A percentile compares a stretch with the other conserved stretches of the same genome.
phyloP scores from a whole-genome alignment of 2,329 filamentous ascomycete genomes.

The Mariannaea sp. region DNA sequence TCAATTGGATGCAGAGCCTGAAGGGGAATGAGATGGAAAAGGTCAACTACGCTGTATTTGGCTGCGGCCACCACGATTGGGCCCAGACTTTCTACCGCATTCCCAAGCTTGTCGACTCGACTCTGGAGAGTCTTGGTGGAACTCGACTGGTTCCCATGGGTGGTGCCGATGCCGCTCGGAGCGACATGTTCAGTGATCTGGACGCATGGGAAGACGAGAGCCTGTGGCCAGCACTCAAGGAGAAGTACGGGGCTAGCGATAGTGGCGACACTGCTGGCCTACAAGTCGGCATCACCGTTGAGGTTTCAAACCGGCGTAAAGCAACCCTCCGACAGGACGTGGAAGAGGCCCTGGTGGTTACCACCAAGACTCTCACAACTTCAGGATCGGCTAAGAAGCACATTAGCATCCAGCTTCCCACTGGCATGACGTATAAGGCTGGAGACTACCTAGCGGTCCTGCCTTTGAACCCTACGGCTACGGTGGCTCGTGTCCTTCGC shows the following conservation, averaged over 20 bases:
- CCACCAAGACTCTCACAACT: conserved; percentile 29
- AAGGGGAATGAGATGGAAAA: conserved; percentile 56
- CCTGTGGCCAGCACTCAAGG: conserved; percentile 55
- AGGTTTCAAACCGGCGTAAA: conserved; percentile 32
- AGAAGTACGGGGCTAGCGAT: conserved; percentile 42
- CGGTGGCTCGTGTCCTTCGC: conserved; percentile 66
- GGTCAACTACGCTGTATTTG: conserved; percentile 71
- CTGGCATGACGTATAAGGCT: conserved; percentile 66
- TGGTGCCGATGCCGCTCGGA: conserved; percentile 62
- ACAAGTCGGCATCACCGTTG: conserved; percentile 27
- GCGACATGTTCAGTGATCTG: conserved; percentile 70
- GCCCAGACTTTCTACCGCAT: conserved; percentile 68
- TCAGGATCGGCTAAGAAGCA: conserved; percentile 58
- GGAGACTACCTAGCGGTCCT: conserved; percentile 79
- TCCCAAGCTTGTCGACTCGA: conserved; percentile 64
- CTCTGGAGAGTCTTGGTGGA: conserved; percentile 48
- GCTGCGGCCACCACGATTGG: conserved; percentile 66
- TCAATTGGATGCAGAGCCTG: conserved; percentile 63
- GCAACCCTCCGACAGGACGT: conserved; percentile 34
- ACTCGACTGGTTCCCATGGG: conserved; percentile 52
- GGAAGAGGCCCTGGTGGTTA: conserved; percentile 31
- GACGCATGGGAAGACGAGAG: conserved; percentile 68
- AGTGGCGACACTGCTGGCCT: conserved; percentile 1
- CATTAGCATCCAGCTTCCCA: conserved; percentile 70
- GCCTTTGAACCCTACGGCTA: conserved; percentile 68